phyloP scores from a whole-genome alignment of 176 grass and related monocot species.

The Urochloa ruziziensis region DNA sequence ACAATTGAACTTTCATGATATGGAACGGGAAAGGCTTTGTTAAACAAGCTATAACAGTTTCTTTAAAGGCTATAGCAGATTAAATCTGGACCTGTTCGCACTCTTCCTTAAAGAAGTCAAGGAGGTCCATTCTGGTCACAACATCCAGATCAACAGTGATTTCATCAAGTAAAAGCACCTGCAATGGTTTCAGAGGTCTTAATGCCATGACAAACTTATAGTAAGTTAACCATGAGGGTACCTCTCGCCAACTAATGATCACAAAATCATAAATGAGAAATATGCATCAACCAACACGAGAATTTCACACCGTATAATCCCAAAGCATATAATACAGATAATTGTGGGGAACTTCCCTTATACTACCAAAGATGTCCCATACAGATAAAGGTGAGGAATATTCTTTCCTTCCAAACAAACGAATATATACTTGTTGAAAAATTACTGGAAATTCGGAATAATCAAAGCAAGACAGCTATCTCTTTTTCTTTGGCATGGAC shows the following conservation, averaged over 20 bases:
- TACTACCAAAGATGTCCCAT: background rate
- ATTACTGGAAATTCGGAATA: background rate
- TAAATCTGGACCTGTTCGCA: constrained; percentile 61
- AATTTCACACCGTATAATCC: background rate
- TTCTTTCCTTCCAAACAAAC: background rate
- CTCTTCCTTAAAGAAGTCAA: constrained; percentile 97
- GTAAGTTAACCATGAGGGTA: background rate
- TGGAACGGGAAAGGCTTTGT: background rate
- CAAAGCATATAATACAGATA: background rate
- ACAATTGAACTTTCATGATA: background rate
- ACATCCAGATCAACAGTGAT: constrained; percentile 89
- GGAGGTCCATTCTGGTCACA: constrained; percentile 93
- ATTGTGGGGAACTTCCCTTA: background rate
- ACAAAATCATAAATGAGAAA: background rate
- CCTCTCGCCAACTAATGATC: background rate
- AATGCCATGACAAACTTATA: background rate
- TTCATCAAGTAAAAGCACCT: constrained; percentile 93
- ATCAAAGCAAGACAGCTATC: background rate
- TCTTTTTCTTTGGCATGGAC: background rate
- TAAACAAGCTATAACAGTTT: background rate
- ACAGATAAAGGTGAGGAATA: background rate
- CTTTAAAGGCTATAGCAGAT: background rate
- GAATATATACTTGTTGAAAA: background rate
- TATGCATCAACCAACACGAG: background rate
- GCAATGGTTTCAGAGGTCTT: constrained; percentile 24